Percentiles rank a stretch among this genome's conserved stretches.
These are phyloP conservation scores for Calophaca sinica DNA, from an alignment of 306 rosid species.

Conservation along the genomic window DNA sequence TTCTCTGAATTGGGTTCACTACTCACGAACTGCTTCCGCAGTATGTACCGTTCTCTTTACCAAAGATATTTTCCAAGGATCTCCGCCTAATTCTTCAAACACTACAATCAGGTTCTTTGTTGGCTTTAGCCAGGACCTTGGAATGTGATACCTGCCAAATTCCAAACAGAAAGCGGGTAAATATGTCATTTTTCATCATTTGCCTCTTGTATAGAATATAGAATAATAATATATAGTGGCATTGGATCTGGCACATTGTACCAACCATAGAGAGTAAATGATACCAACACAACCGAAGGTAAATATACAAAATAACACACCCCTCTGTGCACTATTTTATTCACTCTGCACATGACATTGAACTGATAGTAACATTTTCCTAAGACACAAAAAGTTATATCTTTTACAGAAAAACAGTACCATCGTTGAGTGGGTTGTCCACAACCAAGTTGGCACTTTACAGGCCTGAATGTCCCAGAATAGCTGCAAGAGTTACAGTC, in stretches of 20 bases:
- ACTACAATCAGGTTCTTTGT: constrained; percentile 71
- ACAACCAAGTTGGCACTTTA: constrained; percentile 79
- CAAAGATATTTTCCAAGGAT: constrained; percentile 72
- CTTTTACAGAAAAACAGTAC: constrained; percentile 48
- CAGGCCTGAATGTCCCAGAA: constrained; percentile 68
- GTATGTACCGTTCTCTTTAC: constrained; percentile 62
- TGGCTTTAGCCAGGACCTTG: constrained; percentile 95
- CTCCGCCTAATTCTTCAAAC: constrained; percentile 93
- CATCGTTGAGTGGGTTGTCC: constrained; percentile 96
- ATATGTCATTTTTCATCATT: not conserved
- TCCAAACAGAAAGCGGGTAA: constrained; percentile 26
- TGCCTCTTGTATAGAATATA: not conserved
- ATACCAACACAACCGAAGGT: constrained; percentile 12
- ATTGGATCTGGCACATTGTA: too few relatives aligned
- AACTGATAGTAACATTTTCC: constrained; percentile 5
- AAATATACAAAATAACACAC: constrained; percentile 7
- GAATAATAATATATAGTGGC: too few relatives aligned
- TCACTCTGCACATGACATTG: constrained; percentile 11
- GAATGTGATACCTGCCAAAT: constrained; percentile 82
- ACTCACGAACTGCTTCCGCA: constrained; percentile 2
- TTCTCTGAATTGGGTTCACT: constrained; percentile 38
- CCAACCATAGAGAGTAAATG: too few relatives aligned
- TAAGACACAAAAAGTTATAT: not conserved
- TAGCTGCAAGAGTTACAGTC: constrained; percentile 74
- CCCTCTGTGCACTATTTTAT: not conserved